Base-by-base conservation (phyloP, 1,139 yeast species). In the Nakaseomyces bracarensis region DNA sequence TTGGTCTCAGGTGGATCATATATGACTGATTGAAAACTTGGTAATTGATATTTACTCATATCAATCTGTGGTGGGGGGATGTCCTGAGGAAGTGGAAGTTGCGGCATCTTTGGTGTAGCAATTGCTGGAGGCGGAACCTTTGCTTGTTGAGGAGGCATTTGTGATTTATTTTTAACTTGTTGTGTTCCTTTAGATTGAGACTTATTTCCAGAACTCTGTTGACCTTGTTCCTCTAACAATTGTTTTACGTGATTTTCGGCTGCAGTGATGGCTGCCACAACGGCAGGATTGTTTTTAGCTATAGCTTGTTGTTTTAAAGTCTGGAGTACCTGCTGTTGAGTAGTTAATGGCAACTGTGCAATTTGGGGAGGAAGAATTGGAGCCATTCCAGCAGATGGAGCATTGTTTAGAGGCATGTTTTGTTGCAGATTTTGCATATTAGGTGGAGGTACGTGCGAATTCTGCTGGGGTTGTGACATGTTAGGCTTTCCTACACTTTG, bases 211-310 rank as follows among this genome's bases (percentile, higher is more conserved):
- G 54, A 20, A 44, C 51, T 33, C 31, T 61, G 58, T 44, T 61
- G 70, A 38, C 54, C 67, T 44, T 60, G 65, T 41, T 60, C 63
- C 43, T 48, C 46, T 9, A 44, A 22, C 35, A 46, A 52, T 31
- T 51, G 54, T 33, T 54, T 60, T 3, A 54, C 44, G 23, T 59
- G 67, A 44, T 62, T 67, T 47, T 62, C 67, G 30, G 64, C 65
- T 43, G 54, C 48, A 55, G 72, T 54, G 56, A 73, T 54, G 60
- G 77, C 52, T 64, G 58, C 45, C 5, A 55, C 56, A 1, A 57
- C 60, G 8, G 61, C 51, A 4, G 57, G 57, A 35, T 60, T 60
- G 39, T 58, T 53, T 36, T 53, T 58, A 16, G 58, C 54, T 9
- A 58, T 48, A 7, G 63, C 64, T 36, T 60, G 61, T 38, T 58